Conservation (phyloP, 768 basidiomycete species). For the Lepiota brunneoincarnata region DNA sequence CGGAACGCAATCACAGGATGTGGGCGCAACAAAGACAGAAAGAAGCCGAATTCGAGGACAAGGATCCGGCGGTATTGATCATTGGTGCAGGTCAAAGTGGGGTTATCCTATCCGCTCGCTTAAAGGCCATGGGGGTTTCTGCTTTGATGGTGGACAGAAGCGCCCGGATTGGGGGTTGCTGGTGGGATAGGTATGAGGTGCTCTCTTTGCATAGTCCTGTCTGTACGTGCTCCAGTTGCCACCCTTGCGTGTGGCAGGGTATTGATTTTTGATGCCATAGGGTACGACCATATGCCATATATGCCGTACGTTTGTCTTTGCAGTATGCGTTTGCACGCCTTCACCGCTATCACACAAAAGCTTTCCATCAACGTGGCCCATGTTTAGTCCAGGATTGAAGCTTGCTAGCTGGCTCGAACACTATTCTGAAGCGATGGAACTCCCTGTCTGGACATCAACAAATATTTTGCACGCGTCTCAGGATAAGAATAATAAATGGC, state of each 20-base stretch:
- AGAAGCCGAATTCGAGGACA: conserved; percentile 38
- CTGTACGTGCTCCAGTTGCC: conserved; percentile 39
- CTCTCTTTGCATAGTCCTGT: conserved; percentile 54
- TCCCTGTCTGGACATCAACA: conserved; percentile 61
- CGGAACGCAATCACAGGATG: conserved; percentile 39
- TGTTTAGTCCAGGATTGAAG: conserved; percentile 52
- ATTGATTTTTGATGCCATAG: conserved; percentile 21
- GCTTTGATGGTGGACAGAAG: conserved; percentile 59
- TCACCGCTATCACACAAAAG: conserved; percentile 20
- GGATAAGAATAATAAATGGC: conserved; percentile 40
- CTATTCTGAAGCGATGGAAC: conserved; percentile 56
- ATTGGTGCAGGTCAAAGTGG: conserved; percentile 64
- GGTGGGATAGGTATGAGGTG: conserved; percentile 59
- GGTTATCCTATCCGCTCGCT: conserved; percentile 55
- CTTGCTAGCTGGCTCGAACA: conserved; percentile 62
- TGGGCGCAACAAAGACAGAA: conserved; percentile 42
- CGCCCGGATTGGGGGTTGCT: conserved; percentile 53
- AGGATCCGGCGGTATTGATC: conserved; percentile 51
- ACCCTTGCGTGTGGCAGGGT: conserved; percentile 17
- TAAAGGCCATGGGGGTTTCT: conserved; percentile 51
- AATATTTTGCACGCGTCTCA: conserved; percentile 35
- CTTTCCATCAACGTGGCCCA: conserved; percentile 59
- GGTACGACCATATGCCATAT: conserved; percentile 22
- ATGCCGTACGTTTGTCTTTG: conserved; percentile 14
- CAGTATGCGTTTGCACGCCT: neutral